Conservation (phyloP, 306 rosid species). For the Prunus kanzakura region DNA sequence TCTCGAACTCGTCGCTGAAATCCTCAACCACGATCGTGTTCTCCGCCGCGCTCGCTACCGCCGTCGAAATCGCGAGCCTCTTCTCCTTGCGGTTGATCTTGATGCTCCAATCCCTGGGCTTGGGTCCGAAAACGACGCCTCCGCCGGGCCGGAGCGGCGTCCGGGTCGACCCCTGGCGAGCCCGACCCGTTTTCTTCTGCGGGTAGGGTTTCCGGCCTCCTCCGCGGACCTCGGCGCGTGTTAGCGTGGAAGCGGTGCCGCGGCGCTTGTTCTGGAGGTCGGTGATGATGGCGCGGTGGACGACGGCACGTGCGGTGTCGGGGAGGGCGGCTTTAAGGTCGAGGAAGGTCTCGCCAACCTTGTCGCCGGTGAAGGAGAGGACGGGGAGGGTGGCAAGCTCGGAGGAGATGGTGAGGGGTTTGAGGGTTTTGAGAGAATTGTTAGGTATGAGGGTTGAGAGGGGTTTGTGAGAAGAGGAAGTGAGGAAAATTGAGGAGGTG, state of each 20-base stretch:
- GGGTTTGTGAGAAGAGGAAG: conserved; percentile 29
- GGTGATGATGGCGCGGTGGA: conserved; percentile 77
- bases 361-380: conserved; percentile 78
- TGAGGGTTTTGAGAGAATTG: conserved; percentile 9
- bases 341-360: conserved; percentile 67
- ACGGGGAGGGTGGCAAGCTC: conserved; percentile 72
- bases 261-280: conserved; percentile 97
- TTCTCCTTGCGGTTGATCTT: conserved; percentile 92
- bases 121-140: conserved; percentile 86
- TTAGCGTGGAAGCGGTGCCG: conserved; percentile 93
- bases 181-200: conserved; percentile 30
- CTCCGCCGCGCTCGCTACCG: conserved; percentile 61
- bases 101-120: conserved; percentile 83
- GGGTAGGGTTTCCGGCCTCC: conserved; percentile 81
- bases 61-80: conserved; percentile 82
- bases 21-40: too few relatives aligned
- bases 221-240: conserved; percentile 80
- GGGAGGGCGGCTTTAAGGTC: conserved; percentile 71
- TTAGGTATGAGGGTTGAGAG: conserved; percentile 17
- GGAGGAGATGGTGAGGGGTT: conserved; percentile 31
- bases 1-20: too few relatives aligned
- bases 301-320: conserved; percentile 84
- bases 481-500: conserved; percentile 51
- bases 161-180: conserved; percentile 71
- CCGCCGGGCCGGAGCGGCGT: conserved; percentile 91